phyloP scores from a whole-genome alignment of 768 basidiomycete genomes.

The Austroboletus eburneus region DNA sequence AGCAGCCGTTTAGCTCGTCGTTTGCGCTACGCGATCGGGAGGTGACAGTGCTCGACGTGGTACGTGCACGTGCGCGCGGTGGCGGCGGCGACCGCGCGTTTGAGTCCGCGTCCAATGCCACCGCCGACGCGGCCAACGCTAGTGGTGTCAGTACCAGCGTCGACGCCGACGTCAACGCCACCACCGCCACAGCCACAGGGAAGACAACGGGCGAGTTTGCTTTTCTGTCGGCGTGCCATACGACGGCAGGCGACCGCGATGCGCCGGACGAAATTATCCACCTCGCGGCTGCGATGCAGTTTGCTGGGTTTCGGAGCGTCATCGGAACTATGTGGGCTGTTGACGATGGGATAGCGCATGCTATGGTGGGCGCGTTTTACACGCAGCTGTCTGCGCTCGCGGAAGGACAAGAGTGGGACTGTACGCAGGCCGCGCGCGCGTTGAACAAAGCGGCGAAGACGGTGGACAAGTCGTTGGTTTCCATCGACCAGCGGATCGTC shows the following conservation, averaged over 20 bases:
- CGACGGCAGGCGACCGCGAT: constrained; percentile 16
- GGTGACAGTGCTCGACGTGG: constrained; percentile 21
- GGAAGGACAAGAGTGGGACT: background rate
- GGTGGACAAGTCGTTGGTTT: constrained; percentile 15
- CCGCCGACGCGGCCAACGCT: too few relatives aligned
- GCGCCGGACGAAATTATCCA: constrained; percentile 33
- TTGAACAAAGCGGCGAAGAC: constrained; percentile 19
- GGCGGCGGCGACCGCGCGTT: too few relatives aligned
- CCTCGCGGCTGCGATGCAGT: constrained; percentile 35
- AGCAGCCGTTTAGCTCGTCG: constrained; percentile 25
- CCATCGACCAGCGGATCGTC: constrained; percentile 26
- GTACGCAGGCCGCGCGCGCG: constrained; percentile 16
- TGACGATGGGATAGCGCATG: constrained; percentile 20
- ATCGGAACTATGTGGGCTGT: constrained; percentile 35
- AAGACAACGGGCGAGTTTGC: too few relatives aligned
- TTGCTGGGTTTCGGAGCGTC: constrained; percentile 32
- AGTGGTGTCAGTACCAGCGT: too few relatives aligned
- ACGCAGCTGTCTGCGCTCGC: background rate
- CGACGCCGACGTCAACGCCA: too few relatives aligned
- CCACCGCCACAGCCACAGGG: background rate
- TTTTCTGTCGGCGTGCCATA: constrained; percentile 35
- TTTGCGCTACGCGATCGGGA: constrained; percentile 23
- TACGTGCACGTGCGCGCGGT: constrained; percentile 4
- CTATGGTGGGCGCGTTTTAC: constrained; percentile 24
- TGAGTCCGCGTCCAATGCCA: too few relatives aligned